Base-by-base conservation (phyloP, 768 basidiomycete species). In the Pulveroboletus sp. region DNA sequence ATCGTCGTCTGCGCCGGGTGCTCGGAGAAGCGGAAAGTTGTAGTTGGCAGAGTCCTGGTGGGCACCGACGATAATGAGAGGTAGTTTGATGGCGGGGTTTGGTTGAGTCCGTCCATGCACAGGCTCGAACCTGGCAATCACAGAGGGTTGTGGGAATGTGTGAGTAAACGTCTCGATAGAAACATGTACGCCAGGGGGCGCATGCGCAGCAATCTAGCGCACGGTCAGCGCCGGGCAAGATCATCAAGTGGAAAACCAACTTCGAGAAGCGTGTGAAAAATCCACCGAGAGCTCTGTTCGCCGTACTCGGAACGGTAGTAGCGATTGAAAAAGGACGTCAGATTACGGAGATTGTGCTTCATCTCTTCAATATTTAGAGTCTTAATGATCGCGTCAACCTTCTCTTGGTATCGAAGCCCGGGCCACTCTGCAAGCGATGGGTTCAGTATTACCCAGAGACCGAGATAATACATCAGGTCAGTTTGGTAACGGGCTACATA, bases 1-100 rank as follows among this genome's bases (percentile, higher is more conserved):
- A 43, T 77, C 75, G 52, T 78, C 78, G 43, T 78, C 77, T 1
- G 73, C 74, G 41, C 78, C 77, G 24, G 76, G 75, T 6, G 76
- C 76, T 36, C 69, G 70, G 36, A 74, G 73, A 43, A 54, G 63
- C 4, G 68, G 66, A 0, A 72, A 71, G 41, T 48, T 68, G 55
- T 58, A 61, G 48, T 75, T 76, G 52, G 73, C 71, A 2, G 72
- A 72, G 46, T 75, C 74, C 59, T 74, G 71, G 54, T 74, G 74
- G 6, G 73, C 68, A 21, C 73, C 73, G 34, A 75, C 55, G 47
- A 75, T 72, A 33, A 69, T 64, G 41, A 69, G 59, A 3, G 69
- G 65, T 32, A 59, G 45, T 11, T 55, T 47, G 10, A 52, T 51
- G 1, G 42, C 31, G 2, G 47, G 42, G 41, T 55, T 53, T 14